A percentile compares a stretch with the other conserved stretches of the same genome.
Evolutionary conservation across 2,329 filamentous ascomycete species (phyloP).

Genomic region (Colletotrichum costaricense): DNA sequence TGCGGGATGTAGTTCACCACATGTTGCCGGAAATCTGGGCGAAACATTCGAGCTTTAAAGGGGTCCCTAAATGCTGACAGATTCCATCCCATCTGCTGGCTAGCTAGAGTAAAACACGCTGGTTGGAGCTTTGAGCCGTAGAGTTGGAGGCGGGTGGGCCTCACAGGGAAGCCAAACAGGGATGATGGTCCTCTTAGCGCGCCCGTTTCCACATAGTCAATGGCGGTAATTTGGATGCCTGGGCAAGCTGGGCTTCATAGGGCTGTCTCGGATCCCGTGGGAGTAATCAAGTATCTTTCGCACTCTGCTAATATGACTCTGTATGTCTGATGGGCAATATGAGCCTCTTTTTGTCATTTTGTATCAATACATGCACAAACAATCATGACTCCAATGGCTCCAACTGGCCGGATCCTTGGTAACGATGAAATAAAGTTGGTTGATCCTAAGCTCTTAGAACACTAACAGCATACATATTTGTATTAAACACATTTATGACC

Average conservation of each 20-base stretch:
- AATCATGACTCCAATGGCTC: no score
- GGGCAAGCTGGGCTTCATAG: not conserved
- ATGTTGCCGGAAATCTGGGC: not conserved
- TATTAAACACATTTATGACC: not conserved
- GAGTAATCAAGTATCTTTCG: no score
- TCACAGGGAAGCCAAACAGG: not conserved
- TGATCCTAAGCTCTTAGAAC: not conserved
- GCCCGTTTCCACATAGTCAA: not conserved
- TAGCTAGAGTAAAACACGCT: not conserved
- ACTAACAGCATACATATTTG: not conserved
- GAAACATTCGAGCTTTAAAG: not conserved
- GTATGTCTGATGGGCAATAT: not conserved
- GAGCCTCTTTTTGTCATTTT: not conserved
- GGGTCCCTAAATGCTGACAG: not conserved
- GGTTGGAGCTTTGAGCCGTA: not conserved
- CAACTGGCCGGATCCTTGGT: not conserved
- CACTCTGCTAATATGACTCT: no score
- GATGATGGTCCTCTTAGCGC: not conserved
- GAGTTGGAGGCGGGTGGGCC: not conserved
- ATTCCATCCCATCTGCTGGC: not conserved
- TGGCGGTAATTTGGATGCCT: not conserved
- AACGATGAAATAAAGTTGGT: not conserved
- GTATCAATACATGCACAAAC: not conserved
- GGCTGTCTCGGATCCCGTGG: not conserved
- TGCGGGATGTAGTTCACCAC: not conserved